phyloP scores from a whole-genome alignment of 306 rosid species.

The Vicia faba region DNA sequence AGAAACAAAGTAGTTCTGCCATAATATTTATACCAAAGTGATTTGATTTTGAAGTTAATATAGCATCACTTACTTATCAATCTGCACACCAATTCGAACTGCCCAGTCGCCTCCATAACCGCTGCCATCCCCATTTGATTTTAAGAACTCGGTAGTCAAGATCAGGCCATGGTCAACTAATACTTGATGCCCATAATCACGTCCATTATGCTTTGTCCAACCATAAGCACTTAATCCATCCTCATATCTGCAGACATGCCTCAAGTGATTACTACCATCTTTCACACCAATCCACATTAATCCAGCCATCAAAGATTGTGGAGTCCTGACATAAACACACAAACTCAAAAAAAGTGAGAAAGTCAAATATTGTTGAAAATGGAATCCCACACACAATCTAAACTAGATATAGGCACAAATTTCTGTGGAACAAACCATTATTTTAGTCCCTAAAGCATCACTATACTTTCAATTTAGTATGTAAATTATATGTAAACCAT shows the following conservation, averaged over 20 bases:
- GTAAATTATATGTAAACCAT: background rate
- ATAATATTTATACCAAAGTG: background rate
- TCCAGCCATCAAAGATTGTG: slow-evolving; percentile 86
- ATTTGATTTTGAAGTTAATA: slow-evolving; percentile 15
- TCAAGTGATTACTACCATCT: slow-evolving; percentile 56
- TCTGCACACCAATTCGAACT: slow-evolving; percentile 60
- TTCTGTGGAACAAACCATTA: background rate
- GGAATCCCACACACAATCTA: background rate
- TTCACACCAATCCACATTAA: slow-evolving; percentile 89
- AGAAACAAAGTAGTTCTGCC: slow-evolving; percentile 8
- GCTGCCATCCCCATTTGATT: slow-evolving; percentile 66
- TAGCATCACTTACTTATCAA: slow-evolving; percentile 53
- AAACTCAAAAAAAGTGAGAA: background rate
- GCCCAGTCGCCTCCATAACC: slow-evolving; percentile 99
- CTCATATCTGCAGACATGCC: slow-evolving; percentile 69
- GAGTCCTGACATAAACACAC: slow-evolving; percentile 63
- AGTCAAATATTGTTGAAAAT: background rate
- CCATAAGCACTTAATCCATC: slow-evolving; percentile 81
- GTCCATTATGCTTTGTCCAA: slow-evolving; percentile 87
- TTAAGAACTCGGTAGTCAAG: slow-evolving; percentile 73
- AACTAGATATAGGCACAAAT: background rate
- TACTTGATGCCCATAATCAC: slow-evolving; percentile 80
- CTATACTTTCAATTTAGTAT: background rate
- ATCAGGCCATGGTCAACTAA: slow-evolving; percentile 75
- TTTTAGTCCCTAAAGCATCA: background rate